Base-by-base conservation (phyloP, 2,329 filamentous ascomycete genomes). In the Mycogone perniciosa region DNA sequence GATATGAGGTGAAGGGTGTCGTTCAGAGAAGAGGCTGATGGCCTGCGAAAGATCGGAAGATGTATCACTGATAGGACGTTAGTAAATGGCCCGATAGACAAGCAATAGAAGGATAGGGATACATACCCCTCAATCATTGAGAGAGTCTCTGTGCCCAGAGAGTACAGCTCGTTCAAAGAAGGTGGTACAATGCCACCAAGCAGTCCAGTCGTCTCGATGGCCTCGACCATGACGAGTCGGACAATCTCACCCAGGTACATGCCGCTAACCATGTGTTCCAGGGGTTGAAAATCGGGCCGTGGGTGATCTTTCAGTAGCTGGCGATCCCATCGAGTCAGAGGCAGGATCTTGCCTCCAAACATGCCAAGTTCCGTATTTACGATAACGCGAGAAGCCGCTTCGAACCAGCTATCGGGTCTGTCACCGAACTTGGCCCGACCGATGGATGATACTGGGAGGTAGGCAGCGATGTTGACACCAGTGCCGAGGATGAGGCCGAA, bases 331-430 rank as follows among this genome's bases (percentile, higher is more conserved):
- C 73, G 74, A 4, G 82, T 85, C 49, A 79, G 58, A 6, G 82
- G 81, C 29, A 85, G 66, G 44, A 83, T 73, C 51, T 69, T 76
- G 46, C 73, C 68, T 10, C 82, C 82, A 60, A 84, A 85, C 81
- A 86, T 85, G 57, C 81, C 77, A 33, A 85, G 65, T 63, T 86
- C 82, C 1, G 81, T 85, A 63, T 86, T 86, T 57, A 86, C 76
- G 53, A 86, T 79, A 51, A 85, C 80, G 57, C 85, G 79, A 51
- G 73, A 77, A 4, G 80, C 81, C 20, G 71, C 69, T 26, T 77
- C 71, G 58, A 80, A 79, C 81, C 82, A 85, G 31, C 65, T 65
- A 5, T 67, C 62, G 0, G 81, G 78, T 7, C 81, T 74, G 29
- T 66, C 60, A 39, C 80, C 81, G 53, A 81, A 84, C 61, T 85